phyloP scores from a whole-genome alignment of 345 rosid genomes.

The Adansonia digitata region DNA sequence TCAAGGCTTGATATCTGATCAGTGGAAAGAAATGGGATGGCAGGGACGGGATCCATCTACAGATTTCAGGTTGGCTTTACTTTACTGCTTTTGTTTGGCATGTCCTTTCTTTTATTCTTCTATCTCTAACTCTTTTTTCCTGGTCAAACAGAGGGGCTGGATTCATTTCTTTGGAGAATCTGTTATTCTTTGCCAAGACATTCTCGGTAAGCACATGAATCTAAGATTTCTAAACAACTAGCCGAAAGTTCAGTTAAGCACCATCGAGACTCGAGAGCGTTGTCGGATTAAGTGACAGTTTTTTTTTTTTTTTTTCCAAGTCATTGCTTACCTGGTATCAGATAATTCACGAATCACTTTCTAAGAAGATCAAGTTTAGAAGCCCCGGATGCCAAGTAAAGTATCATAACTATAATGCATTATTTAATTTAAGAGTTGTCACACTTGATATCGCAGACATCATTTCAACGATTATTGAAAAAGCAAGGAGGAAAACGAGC shows the following conservation, averaged over 20 bases:
- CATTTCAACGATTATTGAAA: conserved; percentile 60
- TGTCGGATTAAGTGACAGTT: not conserved
- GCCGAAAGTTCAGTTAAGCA: too few species aligned
- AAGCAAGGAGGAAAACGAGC: conserved; percentile 83
- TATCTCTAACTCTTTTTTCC: not conserved
- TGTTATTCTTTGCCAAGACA: conserved; percentile 85
- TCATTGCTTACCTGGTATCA: not conserved
- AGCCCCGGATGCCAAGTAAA: not conserved
- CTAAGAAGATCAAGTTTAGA: not conserved
- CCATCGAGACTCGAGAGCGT: not conserved
- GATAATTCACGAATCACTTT: not conserved
- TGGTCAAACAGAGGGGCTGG: conserved; percentile 76
- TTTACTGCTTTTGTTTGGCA: not conserved
- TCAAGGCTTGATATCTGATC: conserved; percentile 69
- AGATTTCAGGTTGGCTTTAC: conserved; percentile 64
- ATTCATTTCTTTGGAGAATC: conserved; percentile 86
- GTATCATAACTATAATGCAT: not conserved
- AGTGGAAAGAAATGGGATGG: conserved; percentile 99
- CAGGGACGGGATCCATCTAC: conserved; percentile 97
- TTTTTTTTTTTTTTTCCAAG: not conserved
- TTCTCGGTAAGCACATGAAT: conserved; percentile 46
- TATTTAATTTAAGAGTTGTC: not conserved
- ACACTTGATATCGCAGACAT: conserved; percentile 41
- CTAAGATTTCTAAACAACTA: too few species aligned
- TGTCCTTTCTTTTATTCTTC: not conserved